Evolutionary conservation across 1,284 basidiomycete genomes (phyloP).

Genomic region (Schizophyllum commune): DNA sequence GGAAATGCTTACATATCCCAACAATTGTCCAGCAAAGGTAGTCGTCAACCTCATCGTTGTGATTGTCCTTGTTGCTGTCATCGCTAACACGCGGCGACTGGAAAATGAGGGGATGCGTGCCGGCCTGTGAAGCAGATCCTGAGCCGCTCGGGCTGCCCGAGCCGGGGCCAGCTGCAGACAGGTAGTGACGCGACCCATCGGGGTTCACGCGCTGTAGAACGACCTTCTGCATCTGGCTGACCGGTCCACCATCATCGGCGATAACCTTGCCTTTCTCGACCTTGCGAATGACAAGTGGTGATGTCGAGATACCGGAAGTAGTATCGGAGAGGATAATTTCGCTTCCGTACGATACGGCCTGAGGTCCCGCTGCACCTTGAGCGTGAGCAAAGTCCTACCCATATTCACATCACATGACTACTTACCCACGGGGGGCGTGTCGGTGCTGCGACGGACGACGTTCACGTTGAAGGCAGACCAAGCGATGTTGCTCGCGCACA

Average conservation of each 20-base stretch:
- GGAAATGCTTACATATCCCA: constrained; percentile 73
- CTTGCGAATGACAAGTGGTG: constrained; percentile 85
- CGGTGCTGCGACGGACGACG: constrained; percentile 60
- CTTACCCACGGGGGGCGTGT: constrained; percentile 51
- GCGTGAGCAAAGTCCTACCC: constrained; percentile 16
- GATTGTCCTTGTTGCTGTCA: constrained; percentile 59
- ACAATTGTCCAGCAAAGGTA: constrained; percentile 95
- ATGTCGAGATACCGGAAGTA: constrained; percentile 76
- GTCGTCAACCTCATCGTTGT: constrained; percentile 86
- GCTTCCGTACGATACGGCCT: constrained; percentile 87
- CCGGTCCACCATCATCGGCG: constrained; percentile 78
- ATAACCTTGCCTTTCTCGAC: constrained; percentile 87
- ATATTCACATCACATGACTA: constrained; percentile 33
- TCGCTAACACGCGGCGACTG: constrained; percentile 67
- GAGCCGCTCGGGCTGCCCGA: constrained; percentile 61
- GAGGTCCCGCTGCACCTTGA: constrained; percentile 46
- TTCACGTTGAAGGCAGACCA: constrained; percentile 95
- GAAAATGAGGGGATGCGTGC: constrained; percentile 73
- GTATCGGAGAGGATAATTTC: constrained; percentile 83
- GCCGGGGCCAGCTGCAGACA: constrained; percentile 78
- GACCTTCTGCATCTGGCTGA: constrained; percentile 95
- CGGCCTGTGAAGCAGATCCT: constrained; percentile 65
- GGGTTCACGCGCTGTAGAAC: constrained; percentile 79
- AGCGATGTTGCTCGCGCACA: constrained; percentile 79
- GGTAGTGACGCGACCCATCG: constrained; percentile 73